phyloP scores from a whole-genome alignment of 768 basidiomycete species.

The Macrolepiota fuliginosa region DNA sequence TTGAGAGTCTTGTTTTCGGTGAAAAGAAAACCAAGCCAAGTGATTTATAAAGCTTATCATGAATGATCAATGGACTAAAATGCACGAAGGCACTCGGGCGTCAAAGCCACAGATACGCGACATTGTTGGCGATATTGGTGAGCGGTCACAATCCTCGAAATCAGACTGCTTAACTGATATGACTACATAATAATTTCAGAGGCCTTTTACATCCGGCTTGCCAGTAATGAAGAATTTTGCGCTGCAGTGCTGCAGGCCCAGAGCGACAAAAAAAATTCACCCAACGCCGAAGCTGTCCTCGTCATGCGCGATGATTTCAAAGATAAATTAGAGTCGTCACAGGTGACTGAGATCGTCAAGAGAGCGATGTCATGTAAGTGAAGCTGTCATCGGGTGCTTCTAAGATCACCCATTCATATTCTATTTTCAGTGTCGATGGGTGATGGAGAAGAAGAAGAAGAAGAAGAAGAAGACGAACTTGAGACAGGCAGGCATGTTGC shows the following conservation, averaged over 20 bases:
- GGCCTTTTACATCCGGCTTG: background rate
- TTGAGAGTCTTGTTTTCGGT: background rate
- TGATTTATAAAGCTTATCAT: no score
- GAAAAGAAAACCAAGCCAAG: background rate
- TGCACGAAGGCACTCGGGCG: background rate
- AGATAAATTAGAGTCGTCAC: background rate
- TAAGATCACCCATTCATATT: no score
- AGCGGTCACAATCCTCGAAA: background rate
- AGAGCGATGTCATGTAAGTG: background rate
- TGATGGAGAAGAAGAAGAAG: no score
- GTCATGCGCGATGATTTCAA: background rate
- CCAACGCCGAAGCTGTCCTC: background rate
- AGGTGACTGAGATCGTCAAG: background rate
- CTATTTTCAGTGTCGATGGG: no score
- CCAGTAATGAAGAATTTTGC: background rate
- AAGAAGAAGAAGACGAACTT: no score
- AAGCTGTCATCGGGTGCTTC: background rate
- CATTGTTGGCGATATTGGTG: background rate
- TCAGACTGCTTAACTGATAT: no score
- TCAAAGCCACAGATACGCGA: background rate
- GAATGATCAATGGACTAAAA: background rate
- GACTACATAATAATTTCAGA: no score
- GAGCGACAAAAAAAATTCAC: no score
- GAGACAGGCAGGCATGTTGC: no score
- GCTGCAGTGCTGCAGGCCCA: background rate